Percentiles rank a stretch among this genome's conserved stretches.
These are phyloP conservation scores for Acacia acuminata DNA, from an alignment of 306 rosid species.

Conservation along the genomic window DNA sequence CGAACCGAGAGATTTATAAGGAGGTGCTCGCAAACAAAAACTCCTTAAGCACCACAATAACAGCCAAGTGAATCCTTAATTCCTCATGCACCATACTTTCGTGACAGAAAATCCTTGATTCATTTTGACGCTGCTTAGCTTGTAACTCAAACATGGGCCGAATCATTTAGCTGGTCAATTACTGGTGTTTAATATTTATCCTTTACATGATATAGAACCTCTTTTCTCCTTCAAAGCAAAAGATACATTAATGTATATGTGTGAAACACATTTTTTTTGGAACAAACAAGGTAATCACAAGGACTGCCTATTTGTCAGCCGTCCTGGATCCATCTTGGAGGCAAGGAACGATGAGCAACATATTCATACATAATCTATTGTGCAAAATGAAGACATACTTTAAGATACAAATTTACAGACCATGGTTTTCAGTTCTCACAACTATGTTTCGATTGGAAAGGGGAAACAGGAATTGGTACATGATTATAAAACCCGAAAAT, in stretches of 20 bases:
- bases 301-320: background rate
- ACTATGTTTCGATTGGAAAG: background rate
- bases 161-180: background rate
- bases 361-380: background rate
- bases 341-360: background rate
- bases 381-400: background rate
- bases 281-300: background rate
- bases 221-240: background rate
- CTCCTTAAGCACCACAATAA: background rate
- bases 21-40: background rate
- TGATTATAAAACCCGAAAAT: background rate
- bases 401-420: constrained; percentile 6
- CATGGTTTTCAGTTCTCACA: background rate
- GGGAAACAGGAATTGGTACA: background rate
- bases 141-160: background rate
- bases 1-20: background rate
- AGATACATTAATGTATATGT: background rate
- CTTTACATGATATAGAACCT: background rate
- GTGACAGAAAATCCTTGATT: constrained; percentile 10
- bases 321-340: background rate
- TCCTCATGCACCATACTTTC: background rate
- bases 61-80: background rate
- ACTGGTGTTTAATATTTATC: background rate
- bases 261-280: background rate
- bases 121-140: constrained; percentile 5